These are phyloP conservation scores for Neocallimastix lanati DNA, from an alignment of 192 early-diverging fungal genomes.

Conservation along the genomic window DNA sequence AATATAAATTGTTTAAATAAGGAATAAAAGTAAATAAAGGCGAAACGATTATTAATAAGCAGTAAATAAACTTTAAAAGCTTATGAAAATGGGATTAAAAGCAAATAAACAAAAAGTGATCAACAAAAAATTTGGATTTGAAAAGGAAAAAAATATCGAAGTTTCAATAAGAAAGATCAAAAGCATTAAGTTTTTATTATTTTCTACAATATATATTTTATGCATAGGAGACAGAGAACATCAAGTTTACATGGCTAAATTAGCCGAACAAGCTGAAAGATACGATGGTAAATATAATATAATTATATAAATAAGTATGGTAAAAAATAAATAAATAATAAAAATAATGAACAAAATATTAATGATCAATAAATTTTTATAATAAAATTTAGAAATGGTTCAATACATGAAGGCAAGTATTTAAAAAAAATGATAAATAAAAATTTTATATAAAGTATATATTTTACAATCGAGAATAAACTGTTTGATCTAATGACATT, in stretches of 20 bases:
- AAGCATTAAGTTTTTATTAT: neutral
- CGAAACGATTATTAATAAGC: too few species aligned
- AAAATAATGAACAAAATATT: neutral
- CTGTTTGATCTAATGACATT: neutral
- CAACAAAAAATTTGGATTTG: too few species aligned
- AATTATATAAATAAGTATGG: neutral
- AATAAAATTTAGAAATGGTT: neutral
- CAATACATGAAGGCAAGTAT: neutral
- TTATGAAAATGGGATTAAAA: too few species aligned
- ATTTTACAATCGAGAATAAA: too few species aligned
- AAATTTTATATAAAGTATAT: too few species aligned
- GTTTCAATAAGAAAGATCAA: too few species aligned
- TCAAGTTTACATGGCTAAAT: constrained; percentile 96
- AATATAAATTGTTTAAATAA: too few species aligned
- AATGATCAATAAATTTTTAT: neutral
- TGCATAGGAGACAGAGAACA: constrained; percentile 22
- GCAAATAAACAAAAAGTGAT: too few species aligned
- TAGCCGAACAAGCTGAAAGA: constrained; percentile 96
- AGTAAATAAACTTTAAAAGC: too few species aligned
- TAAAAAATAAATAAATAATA: neutral
- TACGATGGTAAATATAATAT: constrained; percentile 76
- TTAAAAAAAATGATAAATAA: too few species aligned
- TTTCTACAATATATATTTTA: neutral
- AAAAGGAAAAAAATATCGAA: too few species aligned
- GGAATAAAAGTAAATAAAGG: too few species aligned